Evolutionary conservation across 2,329 filamentous ascomycete genomes (phyloP).

Genomic region (Ophiostoma angusticollis): DNA sequence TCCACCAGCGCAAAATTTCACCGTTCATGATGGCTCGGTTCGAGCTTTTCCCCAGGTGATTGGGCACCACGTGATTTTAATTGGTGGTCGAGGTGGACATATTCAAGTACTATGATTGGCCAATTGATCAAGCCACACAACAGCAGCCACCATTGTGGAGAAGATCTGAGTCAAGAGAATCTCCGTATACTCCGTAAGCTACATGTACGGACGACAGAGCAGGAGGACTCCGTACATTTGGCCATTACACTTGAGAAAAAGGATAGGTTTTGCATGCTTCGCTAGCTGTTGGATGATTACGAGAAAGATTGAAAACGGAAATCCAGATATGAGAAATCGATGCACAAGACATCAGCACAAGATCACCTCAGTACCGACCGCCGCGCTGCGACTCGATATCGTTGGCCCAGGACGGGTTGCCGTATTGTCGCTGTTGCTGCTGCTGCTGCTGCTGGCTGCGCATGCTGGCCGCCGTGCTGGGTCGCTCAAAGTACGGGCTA

Average conservation of each 20-base stretch:
- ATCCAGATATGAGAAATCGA: neutral
- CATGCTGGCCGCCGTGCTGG: slow-evolving; percentile 5
- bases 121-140: no score
- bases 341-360: neutral
- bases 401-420: slow-evolving; percentile 8
- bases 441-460: slow-evolving; percentile 6
- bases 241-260: neutral
- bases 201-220: no score
- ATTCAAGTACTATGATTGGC: no score
- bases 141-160: no score
- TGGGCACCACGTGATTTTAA: neutral
- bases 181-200: no score
- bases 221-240: no score
- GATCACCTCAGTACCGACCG: slow-evolving; percentile 9
- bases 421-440: slow-evolving; percentile 6
- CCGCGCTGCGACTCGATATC: slow-evolving; percentile 15
- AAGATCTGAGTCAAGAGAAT: neutral
- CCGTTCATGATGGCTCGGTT: neutral
- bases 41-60: no score
- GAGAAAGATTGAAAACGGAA: neutral
- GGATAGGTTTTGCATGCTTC: neutral
- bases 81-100: neutral
- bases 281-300: slow-evolving; percentile 1
- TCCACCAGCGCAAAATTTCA: slow-evolving; percentile 8
- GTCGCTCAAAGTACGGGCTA: slow-evolving; percentile 12